phyloP scores from a whole-genome alignment of 2,329 filamentous ascomycete genomes.

The Apiospora kogelbergensis region DNA sequence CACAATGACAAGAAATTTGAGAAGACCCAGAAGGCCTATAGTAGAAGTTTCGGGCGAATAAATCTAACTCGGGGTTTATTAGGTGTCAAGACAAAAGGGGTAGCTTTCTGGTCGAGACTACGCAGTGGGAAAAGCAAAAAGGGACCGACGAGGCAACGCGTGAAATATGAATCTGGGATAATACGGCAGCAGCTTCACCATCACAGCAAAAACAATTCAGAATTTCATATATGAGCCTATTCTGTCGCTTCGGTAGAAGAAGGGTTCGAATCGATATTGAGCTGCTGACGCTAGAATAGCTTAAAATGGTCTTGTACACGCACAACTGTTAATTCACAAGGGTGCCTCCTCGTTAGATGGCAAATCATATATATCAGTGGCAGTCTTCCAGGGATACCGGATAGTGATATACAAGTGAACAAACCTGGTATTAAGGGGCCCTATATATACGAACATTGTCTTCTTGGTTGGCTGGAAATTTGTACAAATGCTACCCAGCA shows the following conservation, averaged over 20 bases:
- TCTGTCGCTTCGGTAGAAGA: neutral
- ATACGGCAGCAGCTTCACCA: neutral
- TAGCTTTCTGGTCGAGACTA: conserved; percentile 62
- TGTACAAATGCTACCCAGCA: too few species aligned
- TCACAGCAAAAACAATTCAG: too few species aligned
- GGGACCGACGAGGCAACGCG: neutral
- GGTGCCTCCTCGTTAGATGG: neutral
- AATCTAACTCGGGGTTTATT: neutral
- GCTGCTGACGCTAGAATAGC: neutral
- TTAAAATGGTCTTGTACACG: neutral
- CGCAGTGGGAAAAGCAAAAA: conserved; percentile 54
- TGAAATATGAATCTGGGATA: neutral
- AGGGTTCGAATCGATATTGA: neutral
- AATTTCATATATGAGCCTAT: neutral
- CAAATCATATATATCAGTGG: neutral
- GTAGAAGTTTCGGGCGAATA: neutral
- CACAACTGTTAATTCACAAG: neutral
- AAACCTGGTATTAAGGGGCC: too few species aligned
- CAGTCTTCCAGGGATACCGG: too few species aligned
- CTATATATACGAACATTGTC: neutral
- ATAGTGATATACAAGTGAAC: too few species aligned
- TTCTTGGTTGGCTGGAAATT: neutral
- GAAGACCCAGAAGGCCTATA: neutral
- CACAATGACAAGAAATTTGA: neutral
- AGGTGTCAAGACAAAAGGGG: conserved; percentile 61